Conservation (phyloP, 2,329 filamentous ascomycete species). For the Paraconiothyrium sp. region DNA sequence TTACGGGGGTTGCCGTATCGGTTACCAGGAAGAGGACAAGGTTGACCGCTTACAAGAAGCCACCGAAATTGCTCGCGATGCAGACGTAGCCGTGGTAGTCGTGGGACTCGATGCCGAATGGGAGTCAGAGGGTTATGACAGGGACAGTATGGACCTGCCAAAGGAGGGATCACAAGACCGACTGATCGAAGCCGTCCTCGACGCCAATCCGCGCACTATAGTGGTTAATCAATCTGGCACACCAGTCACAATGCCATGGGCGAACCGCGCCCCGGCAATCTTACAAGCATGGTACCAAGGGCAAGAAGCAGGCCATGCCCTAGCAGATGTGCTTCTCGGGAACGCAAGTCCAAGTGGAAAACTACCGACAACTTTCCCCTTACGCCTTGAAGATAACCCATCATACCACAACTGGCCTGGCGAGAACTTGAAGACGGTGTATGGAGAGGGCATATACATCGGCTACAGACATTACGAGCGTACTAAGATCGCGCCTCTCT, state of each 20-base stretch:
- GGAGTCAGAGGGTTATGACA: conserved; percentile 76
- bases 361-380: conserved; percentile 76
- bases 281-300: conserved; percentile 85
- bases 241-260: conserved; percentile 77
- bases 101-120: conserved; percentile 81
- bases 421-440: conserved; percentile 73
- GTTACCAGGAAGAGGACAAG: conserved; percentile 73
- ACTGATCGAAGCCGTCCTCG: conserved; percentile 70
- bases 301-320: conserved; percentile 84
- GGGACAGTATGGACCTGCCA: conserved; percentile 69
- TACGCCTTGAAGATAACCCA: conserved; percentile 67
- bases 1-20: conserved; percentile 76
- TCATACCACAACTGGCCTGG: conserved; percentile 78
- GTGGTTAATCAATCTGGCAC: conserved; percentile 81
- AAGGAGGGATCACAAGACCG: conserved; percentile 66
- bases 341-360: conserved; percentile 79
- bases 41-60: conserved; percentile 67
- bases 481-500: conserved; percentile 66
- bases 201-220: conserved; percentile 72
- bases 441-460: conserved; percentile 77
- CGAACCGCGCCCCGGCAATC: conserved; percentile 69
- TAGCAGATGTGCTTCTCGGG: conserved; percentile 80
- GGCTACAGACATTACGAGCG: conserved; percentile 79
- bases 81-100: conserved; percentile 81
- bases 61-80: conserved; percentile 71